Percentiles rank a stretch among this genome's conserved stretches.
These are phyloP conservation scores for Arabis hirsuta DNA, from an alignment of 345 rosid genomes.

Conservation along the genomic window DNA sequence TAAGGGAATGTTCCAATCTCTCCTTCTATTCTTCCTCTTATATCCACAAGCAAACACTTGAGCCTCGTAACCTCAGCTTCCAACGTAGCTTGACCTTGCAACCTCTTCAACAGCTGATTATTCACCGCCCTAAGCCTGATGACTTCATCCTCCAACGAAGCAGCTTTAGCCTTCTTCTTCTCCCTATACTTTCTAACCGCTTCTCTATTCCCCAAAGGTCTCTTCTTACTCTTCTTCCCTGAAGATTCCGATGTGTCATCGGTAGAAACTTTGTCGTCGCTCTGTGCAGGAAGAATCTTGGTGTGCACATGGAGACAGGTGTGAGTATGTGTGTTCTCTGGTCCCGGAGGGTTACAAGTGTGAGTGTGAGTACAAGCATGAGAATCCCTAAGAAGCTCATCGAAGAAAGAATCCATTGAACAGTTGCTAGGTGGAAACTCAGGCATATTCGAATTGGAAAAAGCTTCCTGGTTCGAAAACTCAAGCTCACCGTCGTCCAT, in stretches of 20 bases:
- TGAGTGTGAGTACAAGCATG: constrained; percentile 94
- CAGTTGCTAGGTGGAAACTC: constrained; percentile 48
- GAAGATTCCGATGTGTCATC: constrained; percentile 79
- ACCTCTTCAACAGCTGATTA: constrained; percentile 78
- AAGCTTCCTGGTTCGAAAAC: constrained; percentile 69
- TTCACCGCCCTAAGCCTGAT: constrained; percentile 66
- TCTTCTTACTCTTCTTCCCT: constrained; percentile 65
- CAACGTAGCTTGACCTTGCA: constrained; percentile 89
- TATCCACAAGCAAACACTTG: constrained; percentile 95
- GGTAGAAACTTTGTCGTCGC: constrained; percentile 60
- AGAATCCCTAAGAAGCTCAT: constrained; percentile 66
- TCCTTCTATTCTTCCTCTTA: constrained; percentile 93
- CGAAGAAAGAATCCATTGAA: constrained; percentile 74
- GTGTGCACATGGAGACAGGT: constrained; percentile 94
- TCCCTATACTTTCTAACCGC: constrained; percentile 96
- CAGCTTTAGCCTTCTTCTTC: constrained; percentile 91
- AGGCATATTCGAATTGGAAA: constrained; percentile 52
- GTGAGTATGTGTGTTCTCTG: constrained; percentile 87
- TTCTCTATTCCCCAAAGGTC: constrained; percentile 79
- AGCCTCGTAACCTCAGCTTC: constrained; percentile 90
- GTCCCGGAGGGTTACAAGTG: constrained; percentile 97
- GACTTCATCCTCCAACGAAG: constrained; percentile 91
- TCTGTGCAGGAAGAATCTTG: constrained; percentile 62
- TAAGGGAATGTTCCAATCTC: constrained; percentile 94
- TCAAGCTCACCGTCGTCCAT: constrained; percentile 98